Base-by-base conservation (phyloP, 148 eudicot genomes). In the Amaranthus palmeri region DNA sequence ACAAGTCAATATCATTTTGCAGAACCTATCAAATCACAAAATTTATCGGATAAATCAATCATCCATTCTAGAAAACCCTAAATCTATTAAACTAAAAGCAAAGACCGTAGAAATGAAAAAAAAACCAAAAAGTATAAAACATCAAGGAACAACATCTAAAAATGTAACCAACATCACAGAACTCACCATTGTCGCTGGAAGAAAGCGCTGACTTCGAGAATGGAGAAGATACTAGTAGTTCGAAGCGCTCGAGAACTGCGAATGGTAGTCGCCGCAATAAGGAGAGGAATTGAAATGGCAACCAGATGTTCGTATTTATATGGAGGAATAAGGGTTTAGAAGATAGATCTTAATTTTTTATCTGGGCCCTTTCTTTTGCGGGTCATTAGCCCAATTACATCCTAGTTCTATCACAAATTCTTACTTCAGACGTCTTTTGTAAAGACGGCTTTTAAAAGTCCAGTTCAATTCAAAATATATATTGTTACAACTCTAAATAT, bases 1-100 rank as follows among this genome's bases (percentile, higher is more conserved):
- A 74, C 74, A 79, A 56, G 10, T 79, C 81, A 14, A 79, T 74
- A 54, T 79, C 81, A 48, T 79, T 79, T 79, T 79, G 81, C 48
- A 79, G 13, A 17, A 79, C 81, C 81, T 79, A 46, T 6, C n/a
- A 41, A 64, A 12, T 5, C 0, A 51, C 2, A 5, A 62, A 43
- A 46, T 9, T 10, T 13, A 11, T 3, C 45, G 36, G 36, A 25
- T 25, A 2, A 25, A 0, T 25, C 36, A 25, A 25, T 25, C 36
- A 25, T 25, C 1, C 36, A 25, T 25, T 25, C 36, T 25, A 25
- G 36, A 55, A 41, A 53, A 12, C n/a, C 0, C 40, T 10, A 55
- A 62, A 43, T 0, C 41, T 14, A 15, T 15, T 0, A 60, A 68
- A 46, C 68, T 42, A 54, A 5, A 2, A 47, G 18, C 25, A 1